phyloP scores from a whole-genome alignment of 768 basidiomycete species.

The Coprinellus micaceus region DNA sequence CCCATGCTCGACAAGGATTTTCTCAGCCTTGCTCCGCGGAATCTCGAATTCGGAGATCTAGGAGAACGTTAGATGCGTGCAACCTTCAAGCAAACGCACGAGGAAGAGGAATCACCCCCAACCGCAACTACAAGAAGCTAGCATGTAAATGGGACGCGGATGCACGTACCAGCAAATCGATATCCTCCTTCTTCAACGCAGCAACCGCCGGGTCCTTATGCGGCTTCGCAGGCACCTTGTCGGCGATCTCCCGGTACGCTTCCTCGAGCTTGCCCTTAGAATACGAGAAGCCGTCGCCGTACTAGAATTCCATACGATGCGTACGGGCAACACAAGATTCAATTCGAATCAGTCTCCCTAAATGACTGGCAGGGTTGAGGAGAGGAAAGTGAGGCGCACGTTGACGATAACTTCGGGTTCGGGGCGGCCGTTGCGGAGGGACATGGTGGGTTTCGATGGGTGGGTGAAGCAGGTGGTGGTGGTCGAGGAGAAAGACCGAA shows the following conservation, averaged over 20 bases:
- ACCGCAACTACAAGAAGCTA: not conserved
- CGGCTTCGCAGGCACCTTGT: slow-evolving; percentile 49
- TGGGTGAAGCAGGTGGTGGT: too few relatives aligned
- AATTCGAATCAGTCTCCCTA: not conserved
- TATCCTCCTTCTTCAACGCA: slow-evolving; percentile 53
- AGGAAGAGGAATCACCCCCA: not conserved
- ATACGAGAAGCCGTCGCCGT: slow-evolving; percentile 62
- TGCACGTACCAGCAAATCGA: slow-evolving; percentile 57
- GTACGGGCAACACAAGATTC: not conserved
- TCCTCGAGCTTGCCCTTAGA: slow-evolving; percentile 66
- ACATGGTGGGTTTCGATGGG: not conserved
- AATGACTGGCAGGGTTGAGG: not conserved
- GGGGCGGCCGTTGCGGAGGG: slow-evolving; percentile 40
- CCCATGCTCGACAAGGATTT: slow-evolving; percentile 47
- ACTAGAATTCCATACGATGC: slow-evolving; percentile 34
- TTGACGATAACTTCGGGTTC: slow-evolving; percentile 67
- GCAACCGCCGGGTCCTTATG: slow-evolving; percentile 37
- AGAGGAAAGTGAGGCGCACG: slow-evolving; percentile 33
- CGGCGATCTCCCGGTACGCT: slow-evolving; percentile 58
- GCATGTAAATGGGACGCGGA: not conserved
- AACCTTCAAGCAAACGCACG: not conserved
- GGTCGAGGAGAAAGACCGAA: not conserved
- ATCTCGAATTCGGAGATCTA: slow-evolving; percentile 68
- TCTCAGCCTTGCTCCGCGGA: slow-evolving; percentile 55
- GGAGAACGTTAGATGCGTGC: not conserved